A percentile compares a stretch with the other conserved stretches of the same genome.
phyloP scores from a whole-genome alignment of 2,329 filamentous ascomycete species.

The Colletotrichum sp. region DNA sequence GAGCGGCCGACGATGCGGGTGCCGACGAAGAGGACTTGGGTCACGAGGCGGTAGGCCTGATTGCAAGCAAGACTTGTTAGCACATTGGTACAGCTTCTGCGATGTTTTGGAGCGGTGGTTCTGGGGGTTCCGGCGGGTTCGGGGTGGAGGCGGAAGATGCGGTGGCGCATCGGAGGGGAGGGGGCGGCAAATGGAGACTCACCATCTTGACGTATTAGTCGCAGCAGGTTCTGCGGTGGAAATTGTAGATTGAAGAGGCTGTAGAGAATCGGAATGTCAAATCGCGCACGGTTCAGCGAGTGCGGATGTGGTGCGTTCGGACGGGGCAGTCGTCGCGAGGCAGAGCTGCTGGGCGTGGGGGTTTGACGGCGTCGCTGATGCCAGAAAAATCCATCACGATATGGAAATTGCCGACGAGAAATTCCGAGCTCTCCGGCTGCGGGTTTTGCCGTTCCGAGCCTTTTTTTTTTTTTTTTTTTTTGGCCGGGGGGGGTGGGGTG shows the following conservation, averaged over 20 bases:
- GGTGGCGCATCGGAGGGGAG: neutral
- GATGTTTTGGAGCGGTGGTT: accelerated
- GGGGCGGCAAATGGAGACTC: neutral
- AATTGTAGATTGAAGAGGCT: neutral
- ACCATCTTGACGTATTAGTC: conserved; percentile 18
- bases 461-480: neutral
- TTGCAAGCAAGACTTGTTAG: neutral
- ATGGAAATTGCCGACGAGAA: conserved; percentile 17
- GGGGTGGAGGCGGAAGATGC: neutral
- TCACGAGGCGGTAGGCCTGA: conserved; percentile 62
- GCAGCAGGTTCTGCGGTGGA: neutral
- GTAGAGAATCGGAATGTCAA: neutral
- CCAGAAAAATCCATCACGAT: conserved; percentile 14
- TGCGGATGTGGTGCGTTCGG: conserved; percentile 2
- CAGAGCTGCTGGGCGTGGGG: neutral
- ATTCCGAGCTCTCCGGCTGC: conserved; percentile 4
- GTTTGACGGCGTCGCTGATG: neutral
- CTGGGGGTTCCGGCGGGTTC: neutral
- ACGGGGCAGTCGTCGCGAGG: neutral
- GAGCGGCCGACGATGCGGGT: conserved; percentile 91
- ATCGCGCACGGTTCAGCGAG: neutral
- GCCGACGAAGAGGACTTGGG: conserved; percentile 90
- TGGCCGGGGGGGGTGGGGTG: too few species aligned
- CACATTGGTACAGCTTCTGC: neutral
- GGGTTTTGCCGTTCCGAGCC: conserved; percentile 8